These are phyloP conservation scores for Heracleum sosnowskyi DNA, from an alignment of 129 eudicot genomes.

Conservation along the genomic window DNA sequence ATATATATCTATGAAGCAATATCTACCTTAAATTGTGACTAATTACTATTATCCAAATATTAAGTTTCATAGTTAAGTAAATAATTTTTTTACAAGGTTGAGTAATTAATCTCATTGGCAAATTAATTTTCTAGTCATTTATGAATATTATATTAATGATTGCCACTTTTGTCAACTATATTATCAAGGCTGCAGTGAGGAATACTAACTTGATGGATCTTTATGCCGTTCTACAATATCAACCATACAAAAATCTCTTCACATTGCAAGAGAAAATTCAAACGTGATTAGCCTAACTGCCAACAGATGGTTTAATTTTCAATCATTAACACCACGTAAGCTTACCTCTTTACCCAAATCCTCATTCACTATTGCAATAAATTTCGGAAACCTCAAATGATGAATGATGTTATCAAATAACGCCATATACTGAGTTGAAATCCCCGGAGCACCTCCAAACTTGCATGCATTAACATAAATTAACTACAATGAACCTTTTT, in stretches of 20 bases:
- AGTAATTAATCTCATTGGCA: not conserved
- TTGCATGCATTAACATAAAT: conserved; percentile 35
- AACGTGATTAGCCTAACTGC: conserved; percentile 12
- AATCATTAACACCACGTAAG: not conserved
- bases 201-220: conserved; percentile 26
- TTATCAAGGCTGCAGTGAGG: not conserved
- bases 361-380: conserved; percentile 47
- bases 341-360: conserved; percentile 74
- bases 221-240: conserved; percentile 59
- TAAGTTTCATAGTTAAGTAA: no score
- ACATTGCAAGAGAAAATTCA: conserved; percentile 31
- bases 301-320: not conserved
- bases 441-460: conserved; percentile 51
- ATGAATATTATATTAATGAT: not conserved
- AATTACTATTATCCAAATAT: no score
- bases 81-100: no score
- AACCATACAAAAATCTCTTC: conserved; percentile 58
- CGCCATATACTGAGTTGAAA: conserved; percentile 68
- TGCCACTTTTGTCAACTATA: not conserved
- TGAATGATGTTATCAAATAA: conserved; percentile 69
- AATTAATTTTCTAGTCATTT: not conserved
- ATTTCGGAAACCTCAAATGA: conserved; percentile 80
- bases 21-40: no score
- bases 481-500: not conserved
- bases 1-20: no score